Evolutionary conservation across 805 yeast species (phyloP).

Genomic region (Candida nitratophila): DNA sequence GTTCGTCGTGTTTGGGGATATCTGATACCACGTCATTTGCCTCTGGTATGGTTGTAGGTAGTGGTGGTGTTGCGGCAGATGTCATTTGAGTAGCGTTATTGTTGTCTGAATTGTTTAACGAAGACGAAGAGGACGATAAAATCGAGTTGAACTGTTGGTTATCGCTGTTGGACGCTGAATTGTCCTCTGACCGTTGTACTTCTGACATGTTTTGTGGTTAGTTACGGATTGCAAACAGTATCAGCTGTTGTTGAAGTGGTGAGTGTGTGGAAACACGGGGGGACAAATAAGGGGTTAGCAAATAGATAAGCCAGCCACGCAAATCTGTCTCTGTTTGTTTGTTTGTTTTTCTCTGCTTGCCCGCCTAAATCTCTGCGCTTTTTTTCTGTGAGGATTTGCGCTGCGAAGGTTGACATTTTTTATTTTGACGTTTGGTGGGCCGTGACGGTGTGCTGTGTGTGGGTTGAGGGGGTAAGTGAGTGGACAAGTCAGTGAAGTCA

Average conservation of each 20-base stretch:
- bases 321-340: too few species aligned
- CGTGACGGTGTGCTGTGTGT: not conserved
- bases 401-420: too few species aligned
- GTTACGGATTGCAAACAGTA: too few species aligned
- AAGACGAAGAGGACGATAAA: slow-evolving; percentile 17
- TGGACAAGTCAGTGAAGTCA: too few species aligned
- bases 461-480: too few species aligned
- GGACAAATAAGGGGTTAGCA: not conserved
- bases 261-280: too few species aligned
- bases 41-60: not conserved
- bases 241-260: too few species aligned
- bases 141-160: slow-evolving; percentile 14
- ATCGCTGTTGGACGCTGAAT: slow-evolving; percentile 1
- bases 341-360: not conserved
- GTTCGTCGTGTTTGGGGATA: too few species aligned
- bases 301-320: not conserved
- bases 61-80: slow-evolving; percentile 1
- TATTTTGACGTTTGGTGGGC: too few species aligned
- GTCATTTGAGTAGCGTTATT: slow-evolving; percentile 3
- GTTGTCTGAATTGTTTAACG: slow-evolving; percentile 4
- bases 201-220: not conserved
- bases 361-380: not conserved
- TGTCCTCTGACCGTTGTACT: not conserved
- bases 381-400: too few species aligned
- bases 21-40: too few species aligned